phyloP scores from a whole-genome alignment of 2,329 filamentous ascomycete species.

The Akanthomyces muscarius region DNA sequence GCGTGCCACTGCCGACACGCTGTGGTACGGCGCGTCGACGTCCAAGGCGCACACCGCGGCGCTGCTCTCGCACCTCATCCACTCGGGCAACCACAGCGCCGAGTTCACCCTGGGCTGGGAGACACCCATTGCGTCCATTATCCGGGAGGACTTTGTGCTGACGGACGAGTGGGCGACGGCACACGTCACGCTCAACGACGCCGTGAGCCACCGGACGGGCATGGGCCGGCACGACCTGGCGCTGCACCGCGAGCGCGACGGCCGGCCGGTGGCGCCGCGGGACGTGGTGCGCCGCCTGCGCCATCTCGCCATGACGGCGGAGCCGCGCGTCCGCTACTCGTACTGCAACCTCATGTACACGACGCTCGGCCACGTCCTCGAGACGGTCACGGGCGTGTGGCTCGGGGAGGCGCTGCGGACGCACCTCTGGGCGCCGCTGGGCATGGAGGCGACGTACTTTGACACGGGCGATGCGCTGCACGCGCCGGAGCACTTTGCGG shows the following conservation, averaged over 20 bases:
- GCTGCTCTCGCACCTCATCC: constrained; percentile 45
- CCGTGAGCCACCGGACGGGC: constrained; percentile 49
- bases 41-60: constrained; percentile 54
- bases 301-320: constrained; percentile 37
- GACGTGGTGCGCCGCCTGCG: constrained; percentile 36
- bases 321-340: constrained; percentile 38
- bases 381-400: constrained; percentile 29
- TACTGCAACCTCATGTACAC: constrained; percentile 47
- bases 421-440: constrained; percentile 36
- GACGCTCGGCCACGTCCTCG: constrained; percentile 37
- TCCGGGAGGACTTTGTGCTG: constrained; percentile 51
- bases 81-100: constrained; percentile 34
- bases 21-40: constrained; percentile 53
- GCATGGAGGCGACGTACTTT: constrained; percentile 41
- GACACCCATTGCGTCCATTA: constrained; percentile 42
- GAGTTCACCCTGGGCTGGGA: constrained; percentile 38
- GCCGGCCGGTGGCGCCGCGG: constrained; percentile 26
- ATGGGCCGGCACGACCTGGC: constrained; percentile 40
- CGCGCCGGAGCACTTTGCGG: constrained; percentile 29
- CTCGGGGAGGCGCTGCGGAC: constrained; percentile 35
- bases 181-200: constrained; percentile 51
- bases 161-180: constrained; percentile 42
- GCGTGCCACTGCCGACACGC: constrained; percentile 41
- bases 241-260: constrained; percentile 13
- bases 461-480: constrained; percentile 20